Conservation (phyloP, 2,329 filamentous ascomycete species). For the Colletotrichum paranaense region DNA sequence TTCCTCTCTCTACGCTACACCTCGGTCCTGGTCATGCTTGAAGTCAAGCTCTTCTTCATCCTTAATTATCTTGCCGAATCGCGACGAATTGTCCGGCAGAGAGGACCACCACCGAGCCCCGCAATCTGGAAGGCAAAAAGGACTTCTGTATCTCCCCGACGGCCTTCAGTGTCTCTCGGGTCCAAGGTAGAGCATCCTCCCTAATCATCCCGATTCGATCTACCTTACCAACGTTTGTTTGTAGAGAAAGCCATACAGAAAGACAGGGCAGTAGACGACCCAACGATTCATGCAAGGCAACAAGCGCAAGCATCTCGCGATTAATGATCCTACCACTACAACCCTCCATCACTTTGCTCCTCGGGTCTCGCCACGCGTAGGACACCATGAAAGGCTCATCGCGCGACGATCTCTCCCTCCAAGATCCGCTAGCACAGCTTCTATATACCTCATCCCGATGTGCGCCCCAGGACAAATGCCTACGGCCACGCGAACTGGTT, state of each 20-base stretch:
- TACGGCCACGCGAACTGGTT: background rate
- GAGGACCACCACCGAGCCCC: background rate
- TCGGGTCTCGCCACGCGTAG: background rate
- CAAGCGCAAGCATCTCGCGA: background rate
- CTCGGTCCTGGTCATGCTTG: background rate
- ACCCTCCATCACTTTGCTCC: background rate
- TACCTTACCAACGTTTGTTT: background rate
- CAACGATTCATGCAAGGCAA: background rate
- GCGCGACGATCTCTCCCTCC: background rate
- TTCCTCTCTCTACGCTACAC: background rate
- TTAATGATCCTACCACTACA: background rate
- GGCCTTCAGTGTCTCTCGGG: background rate
- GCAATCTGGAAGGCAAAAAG: background rate
- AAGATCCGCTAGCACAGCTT: background rate
- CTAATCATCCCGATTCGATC: background rate
- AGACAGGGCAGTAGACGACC: background rate
- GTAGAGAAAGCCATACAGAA: background rate
- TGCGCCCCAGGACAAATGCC: background rate
- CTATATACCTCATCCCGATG: background rate
- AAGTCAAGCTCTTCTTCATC: slow-evolving; percentile 10
- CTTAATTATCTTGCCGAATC: background rate
- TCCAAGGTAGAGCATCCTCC: background rate
- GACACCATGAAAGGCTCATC: background rate
- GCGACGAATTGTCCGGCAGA: background rate
- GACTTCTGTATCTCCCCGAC: background rate